These are phyloP conservation scores for Pseudoperonospora humuli DNA, from an alignment of 352 stramenopile genomes.

Conservation along the genomic window DNA sequence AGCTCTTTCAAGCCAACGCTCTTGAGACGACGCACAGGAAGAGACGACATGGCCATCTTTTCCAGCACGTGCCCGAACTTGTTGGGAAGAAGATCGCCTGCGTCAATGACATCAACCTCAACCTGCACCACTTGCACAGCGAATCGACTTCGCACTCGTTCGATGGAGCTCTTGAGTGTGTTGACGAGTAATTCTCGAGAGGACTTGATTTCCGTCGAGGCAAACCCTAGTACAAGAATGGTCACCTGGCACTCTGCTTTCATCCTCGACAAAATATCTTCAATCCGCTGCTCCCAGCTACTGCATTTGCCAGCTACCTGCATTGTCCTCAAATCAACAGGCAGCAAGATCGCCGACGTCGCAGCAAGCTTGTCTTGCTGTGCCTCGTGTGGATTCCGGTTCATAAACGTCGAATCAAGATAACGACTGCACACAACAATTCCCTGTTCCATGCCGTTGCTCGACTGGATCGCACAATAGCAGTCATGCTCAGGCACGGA, in stretches of 20 bases:
- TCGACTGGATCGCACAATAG: conserved; percentile 20
- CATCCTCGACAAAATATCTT: conserved; percentile 24
- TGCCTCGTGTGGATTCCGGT: conserved; percentile 10
- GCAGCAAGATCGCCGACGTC: conserved; percentile 45
- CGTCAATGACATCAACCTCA: conserved; percentile 20
- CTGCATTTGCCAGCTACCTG: conserved; percentile 22
- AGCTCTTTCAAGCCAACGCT: conserved; percentile 37
- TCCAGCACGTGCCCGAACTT: conserved; percentile 27
- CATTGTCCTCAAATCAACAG: conserved; percentile 43
- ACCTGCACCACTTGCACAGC: conserved; percentile 15
- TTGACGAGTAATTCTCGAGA: conserved; percentile 13
- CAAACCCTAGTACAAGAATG: conserved; percentile 38
- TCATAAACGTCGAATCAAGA: conserved; percentile 32
- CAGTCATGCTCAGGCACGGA: conserved; percentile 17
- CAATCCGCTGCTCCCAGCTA: conserved; percentile 39
- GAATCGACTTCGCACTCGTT: conserved; percentile 20
- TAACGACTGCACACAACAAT: conserved; percentile 54
- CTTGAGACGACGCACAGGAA: conserved; percentile 15
- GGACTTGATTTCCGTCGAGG: conserved; percentile 17
- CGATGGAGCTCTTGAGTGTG: conserved; percentile 23
- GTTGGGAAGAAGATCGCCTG: conserved; percentile 7
- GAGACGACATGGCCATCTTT: conserved; percentile 20
- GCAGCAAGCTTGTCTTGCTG: conserved; percentile 33
- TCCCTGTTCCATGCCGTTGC: conserved; percentile 5
- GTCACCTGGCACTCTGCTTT: conserved; percentile 25